phyloP scores from a whole-genome alignment of 805 yeast species.

The Starmerella etchellsii region DNA sequence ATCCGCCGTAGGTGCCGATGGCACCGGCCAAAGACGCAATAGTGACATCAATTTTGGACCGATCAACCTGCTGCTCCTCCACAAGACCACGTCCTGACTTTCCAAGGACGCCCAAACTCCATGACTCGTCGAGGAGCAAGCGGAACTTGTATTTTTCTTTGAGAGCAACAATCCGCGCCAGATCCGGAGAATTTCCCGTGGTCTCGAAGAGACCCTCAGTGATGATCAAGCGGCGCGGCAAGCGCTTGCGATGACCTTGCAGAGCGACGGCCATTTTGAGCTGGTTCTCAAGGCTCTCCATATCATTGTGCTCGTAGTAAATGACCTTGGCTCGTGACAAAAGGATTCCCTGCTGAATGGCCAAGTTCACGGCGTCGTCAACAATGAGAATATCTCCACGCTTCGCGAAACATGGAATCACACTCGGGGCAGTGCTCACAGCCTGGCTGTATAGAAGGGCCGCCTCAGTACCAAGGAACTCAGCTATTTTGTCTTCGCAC shows the following conservation, averaged over 20 bases:
- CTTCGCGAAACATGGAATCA: conserved; percentile 83
- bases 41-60: conserved; percentile 67
- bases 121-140: conserved; percentile 73
- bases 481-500: conserved; percentile 61
- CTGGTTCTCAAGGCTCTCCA: conserved; percentile 63
- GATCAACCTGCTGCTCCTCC: conserved; percentile 57
- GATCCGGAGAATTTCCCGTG: conserved; percentile 65
- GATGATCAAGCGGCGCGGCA: conserved; percentile 80
- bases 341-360: conserved; percentile 77
- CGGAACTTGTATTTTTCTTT: conserved; percentile 76
- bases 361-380: conserved; percentile 61
- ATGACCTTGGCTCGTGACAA: conserved; percentile 72
- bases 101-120: conserved; percentile 80
- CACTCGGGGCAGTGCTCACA: conserved; percentile 71
- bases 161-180: conserved; percentile 55
- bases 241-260: conserved; percentile 45
- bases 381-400: conserved; percentile 89
- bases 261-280: conserved; percentile 45
- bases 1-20: conserved; percentile 82
- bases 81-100: conserved; percentile 71
- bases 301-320: conserved; percentile 78
- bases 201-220: conserved; percentile 83
- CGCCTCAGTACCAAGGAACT: conserved; percentile 61
- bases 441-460: conserved; percentile 90
- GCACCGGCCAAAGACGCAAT: conserved; percentile 76